Evolutionary conservation across 805 yeast genomes (phyloP).

Genomic region (Metschnikowia vanudenii): DNA sequence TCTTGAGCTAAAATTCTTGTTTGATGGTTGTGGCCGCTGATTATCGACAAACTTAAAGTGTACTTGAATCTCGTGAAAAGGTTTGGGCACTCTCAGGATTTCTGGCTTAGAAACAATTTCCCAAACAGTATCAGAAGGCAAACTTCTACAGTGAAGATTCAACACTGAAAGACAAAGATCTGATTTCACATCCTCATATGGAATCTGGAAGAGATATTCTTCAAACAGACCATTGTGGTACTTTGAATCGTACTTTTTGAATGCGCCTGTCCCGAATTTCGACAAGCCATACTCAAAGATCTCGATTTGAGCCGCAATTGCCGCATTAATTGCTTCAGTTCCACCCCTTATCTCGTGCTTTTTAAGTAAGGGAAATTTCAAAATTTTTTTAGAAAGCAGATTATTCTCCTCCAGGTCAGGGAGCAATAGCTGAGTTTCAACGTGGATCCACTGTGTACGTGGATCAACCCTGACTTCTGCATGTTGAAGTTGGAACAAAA

Average conservation of each 20-base stretch:
- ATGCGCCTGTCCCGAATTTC: neutral
- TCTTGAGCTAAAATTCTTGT: neutral
- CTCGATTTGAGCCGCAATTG: neutral
- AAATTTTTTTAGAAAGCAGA: neutral
- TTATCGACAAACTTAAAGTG: neutral
- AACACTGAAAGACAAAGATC: neutral
- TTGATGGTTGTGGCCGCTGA: too few species aligned
- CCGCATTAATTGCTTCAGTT: neutral
- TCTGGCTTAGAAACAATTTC: neutral
- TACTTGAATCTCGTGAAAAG: neutral
- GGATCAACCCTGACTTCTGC: constrained; percentile 2
- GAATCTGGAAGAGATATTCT: neutral
- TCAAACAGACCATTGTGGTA: neutral
- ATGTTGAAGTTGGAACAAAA: constrained; percentile 1
- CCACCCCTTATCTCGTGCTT: neutral
- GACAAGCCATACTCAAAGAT: neutral
- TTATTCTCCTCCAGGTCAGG: neutral
- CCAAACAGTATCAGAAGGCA: too few species aligned
- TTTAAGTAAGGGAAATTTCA: neutral
- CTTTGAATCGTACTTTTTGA: neutral
- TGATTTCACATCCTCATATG: neutral
- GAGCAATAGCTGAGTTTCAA: neutral
- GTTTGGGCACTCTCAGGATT: neutral
- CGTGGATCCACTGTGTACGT: constrained; percentile 7
- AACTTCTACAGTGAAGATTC: neutral